Conservation (phyloP, 2,329 filamentous ascomycete species). For the Apiospora marii region DNA sequence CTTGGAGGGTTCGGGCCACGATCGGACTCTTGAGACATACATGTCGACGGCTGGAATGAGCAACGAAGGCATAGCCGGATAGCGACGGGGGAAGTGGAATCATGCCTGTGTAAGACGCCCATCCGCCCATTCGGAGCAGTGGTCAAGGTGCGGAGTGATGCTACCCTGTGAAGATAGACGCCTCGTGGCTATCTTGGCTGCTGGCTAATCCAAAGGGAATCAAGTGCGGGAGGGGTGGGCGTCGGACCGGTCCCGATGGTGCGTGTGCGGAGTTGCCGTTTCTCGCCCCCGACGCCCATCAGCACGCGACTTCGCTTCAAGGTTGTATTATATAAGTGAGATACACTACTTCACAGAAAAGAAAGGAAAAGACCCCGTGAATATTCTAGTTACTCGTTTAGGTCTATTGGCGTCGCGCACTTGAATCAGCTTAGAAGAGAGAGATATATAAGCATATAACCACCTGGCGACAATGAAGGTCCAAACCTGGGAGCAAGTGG, state of each 20-base stretch:
- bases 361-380: not conserved
- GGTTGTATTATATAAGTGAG: not conserved
- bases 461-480: not conserved
- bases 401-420: not conserved
- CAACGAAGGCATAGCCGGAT: not conserved
- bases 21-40: not conserved
- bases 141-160: not conserved
- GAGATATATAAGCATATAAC: not conserved
- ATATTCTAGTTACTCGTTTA: not conserved
- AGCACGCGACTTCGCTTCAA: not conserved
- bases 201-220: not conserved
- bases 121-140: not conserved
- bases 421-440: not conserved
- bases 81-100: not conserved
- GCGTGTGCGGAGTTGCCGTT: not conserved
- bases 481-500: constrained; percentile 50
- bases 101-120: not conserved
- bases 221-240: constrained; percentile 2
- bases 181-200: constrained; percentile 1
- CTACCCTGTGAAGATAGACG: not conserved
- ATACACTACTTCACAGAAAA: not conserved
- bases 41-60: not conserved
- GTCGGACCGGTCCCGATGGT: not conserved
- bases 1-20: not conserved
- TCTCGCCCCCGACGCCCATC: not conserved